Base-by-base conservation (phyloP, 148 eudicot species). In the Selenicereus undatus region DNA sequence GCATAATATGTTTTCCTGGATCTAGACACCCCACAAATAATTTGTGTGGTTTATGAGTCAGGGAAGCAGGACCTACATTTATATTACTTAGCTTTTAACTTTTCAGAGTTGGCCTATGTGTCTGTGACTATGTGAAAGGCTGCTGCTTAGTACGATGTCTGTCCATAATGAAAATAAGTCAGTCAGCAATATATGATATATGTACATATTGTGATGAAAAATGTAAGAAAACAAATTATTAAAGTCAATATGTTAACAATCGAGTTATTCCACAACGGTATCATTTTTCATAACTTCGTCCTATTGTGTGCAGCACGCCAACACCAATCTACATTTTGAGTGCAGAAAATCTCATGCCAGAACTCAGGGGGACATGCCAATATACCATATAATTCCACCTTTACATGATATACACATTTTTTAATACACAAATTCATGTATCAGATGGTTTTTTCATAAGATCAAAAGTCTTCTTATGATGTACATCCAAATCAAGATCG, bases 31-130 rank as follows among this genome's bases (percentile, higher is more conserved):
- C 43, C 3, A 39, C 43, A 39, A 39, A 39, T 39, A 39, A 39
- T 39, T 54, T 20, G 68, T 62, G 26, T 71, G 45, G 74, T 71
- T 71, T 6, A 36, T 71, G 74, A 71, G 39, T 30, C 45, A 71
- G 1, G 11, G 32, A 32, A 32, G 32, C 32, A 32, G 35, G 74
- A 16, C 27, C 22, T n/a, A 21, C 4, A 71, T 4, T 71, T 71
- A 20, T 71, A 30, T 36, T 24, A 20, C 24, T 32, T 27, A 48
- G 52, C 52, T 48, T 48, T 71, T 71, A 30, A 17, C 42, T 32
- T 30, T 71, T 10, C 29, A 69, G 35, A 35, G 74, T 30, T 71
- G 74, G 74, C 74, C 48, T 30, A 30, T 71, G n/a, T 71, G 74
- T 71, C 16, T 35, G 22, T 71, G 42, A 12, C 18, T 71, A 29